These are phyloP conservation scores for Plasmodium malariae DNA, from an alignment of 169 alveolate species.

Conservation along the genomic window DNA sequence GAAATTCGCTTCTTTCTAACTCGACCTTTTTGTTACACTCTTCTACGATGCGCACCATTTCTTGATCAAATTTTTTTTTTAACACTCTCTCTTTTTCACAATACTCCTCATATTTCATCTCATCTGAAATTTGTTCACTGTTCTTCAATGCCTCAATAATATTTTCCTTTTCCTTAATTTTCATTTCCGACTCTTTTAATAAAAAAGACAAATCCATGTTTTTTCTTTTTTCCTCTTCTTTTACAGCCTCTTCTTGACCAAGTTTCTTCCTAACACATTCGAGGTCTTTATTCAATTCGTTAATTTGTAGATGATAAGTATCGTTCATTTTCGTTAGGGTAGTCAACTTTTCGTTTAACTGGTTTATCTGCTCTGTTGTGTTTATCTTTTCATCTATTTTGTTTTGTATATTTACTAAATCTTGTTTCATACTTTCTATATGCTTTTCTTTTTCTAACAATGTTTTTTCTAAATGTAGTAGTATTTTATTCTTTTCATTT, in stretches of 20 bases:
- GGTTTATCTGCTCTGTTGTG: background rate
- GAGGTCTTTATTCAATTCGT: constrained; percentile 8
- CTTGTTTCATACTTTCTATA: constrained; percentile 5
- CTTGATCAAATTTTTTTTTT: constrained; percentile 4
- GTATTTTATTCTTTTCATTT: constrained; percentile 19
- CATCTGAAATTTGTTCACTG: background rate
- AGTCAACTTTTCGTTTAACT: background rate
- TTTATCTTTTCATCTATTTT: background rate
- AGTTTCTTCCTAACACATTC: background rate
- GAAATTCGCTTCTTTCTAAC: background rate
- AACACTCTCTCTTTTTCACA: background rate
- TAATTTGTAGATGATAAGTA: background rate
- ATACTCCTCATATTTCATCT: background rate
- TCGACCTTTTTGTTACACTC: background rate
- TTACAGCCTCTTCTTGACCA: background rate
- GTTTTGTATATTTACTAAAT: background rate
- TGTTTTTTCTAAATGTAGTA: background rate
- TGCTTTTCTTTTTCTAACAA: constrained; percentile 27
- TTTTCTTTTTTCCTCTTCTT: constrained; percentile 31
- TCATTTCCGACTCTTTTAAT: background rate
- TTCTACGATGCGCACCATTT: background rate
- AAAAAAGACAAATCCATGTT: background rate
- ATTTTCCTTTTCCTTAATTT: constrained; percentile 27
- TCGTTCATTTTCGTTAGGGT: background rate
- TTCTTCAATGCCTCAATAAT: background rate